Conservation (phyloP, 2,329 filamentous ascomycete genomes). For the Fusarium sp. region DNA sequence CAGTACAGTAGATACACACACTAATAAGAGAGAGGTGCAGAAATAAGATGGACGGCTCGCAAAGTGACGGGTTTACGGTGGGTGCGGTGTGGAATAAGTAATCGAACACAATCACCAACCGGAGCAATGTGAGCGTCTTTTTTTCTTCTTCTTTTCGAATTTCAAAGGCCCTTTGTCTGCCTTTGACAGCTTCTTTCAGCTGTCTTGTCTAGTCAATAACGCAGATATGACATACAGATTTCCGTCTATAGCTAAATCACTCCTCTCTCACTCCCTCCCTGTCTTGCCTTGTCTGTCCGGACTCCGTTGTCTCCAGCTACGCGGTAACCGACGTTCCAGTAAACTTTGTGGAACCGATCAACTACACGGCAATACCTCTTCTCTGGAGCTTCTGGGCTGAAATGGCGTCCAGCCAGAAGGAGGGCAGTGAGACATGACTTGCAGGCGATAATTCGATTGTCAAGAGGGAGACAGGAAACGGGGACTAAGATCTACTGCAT, state of each 20-base stretch:
- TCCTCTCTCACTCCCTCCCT: background rate
- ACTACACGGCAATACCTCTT: slow-evolving; percentile 10
- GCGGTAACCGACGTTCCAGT: slow-evolving; percentile 32
- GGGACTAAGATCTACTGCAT: slow-evolving; percentile 11
- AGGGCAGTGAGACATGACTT: slow-evolving; percentile 19
- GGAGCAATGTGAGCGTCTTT: slow-evolving; percentile 3
- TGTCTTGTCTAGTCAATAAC: slow-evolving; percentile 5
- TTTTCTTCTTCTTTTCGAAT: background rate
- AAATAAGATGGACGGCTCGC: slow-evolving; percentile 21
- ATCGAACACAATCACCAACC: background rate
- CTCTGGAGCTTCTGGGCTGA: slow-evolving; percentile 28
- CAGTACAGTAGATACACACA: background rate
- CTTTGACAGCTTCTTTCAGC: slow-evolving; percentile 9
- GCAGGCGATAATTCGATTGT: slow-evolving; percentile 13
- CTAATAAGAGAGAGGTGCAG: background rate
- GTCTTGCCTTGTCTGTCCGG: slow-evolving; percentile 10
- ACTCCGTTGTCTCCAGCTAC: slow-evolving; percentile 13
- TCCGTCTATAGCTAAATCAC: background rate
- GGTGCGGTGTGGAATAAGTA: slow-evolving; percentile 43
- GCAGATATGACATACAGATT: background rate
- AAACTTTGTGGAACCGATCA: slow-evolving; percentile 12
- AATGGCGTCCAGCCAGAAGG: slow-evolving; percentile 2
- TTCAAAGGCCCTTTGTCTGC: background rate
- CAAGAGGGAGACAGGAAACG: slow-evolving; percentile 6
- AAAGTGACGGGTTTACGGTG: slow-evolving; percentile 42